A percentile compares a stretch with the other conserved stretches of the same genome.
Conservation (phyloP, 441 rosid species). For the Pelargonium myrrhifolium region DNA sequence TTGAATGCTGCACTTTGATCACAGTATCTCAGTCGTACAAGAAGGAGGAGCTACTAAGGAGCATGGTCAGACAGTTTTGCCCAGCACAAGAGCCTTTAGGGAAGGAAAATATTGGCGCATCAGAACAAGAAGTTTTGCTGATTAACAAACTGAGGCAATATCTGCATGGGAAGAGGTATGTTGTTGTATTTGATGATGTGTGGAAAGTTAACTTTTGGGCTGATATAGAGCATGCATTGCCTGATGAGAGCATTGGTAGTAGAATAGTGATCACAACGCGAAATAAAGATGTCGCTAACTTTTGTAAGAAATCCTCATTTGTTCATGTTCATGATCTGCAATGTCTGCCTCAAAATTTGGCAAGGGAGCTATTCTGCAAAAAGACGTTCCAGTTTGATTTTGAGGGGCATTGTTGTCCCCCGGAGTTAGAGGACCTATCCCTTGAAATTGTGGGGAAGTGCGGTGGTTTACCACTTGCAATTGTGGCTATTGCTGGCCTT, state of each 20-base stretch:
- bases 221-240: background rate
- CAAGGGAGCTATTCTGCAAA: background rate
- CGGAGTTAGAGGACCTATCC: background rate
- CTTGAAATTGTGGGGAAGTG: background rate
- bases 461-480: slow-evolving; percentile 11
- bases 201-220: background rate
- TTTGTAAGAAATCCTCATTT: background rate
- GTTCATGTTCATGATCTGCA: background rate
- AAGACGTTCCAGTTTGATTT: background rate
- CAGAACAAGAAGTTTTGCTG: background rate
- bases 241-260: background rate
- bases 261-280: background rate
- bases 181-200: too few species aligned
- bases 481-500: slow-evolving; percentile 7
- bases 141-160: background rate
- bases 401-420: background rate
- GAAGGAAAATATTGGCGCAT: background rate
- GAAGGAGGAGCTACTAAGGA: slow-evolving; percentile 7
- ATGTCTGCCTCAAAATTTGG: background rate
- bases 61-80: background rate
- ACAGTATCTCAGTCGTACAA: background rate
- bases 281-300: background rate
- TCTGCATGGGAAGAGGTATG: background rate
- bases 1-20: slow-evolving; percentile 11
- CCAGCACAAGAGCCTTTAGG: background rate